Conservation (phyloP, 441 rosid genomes). For the Arabidopsis lyrata region DNA sequence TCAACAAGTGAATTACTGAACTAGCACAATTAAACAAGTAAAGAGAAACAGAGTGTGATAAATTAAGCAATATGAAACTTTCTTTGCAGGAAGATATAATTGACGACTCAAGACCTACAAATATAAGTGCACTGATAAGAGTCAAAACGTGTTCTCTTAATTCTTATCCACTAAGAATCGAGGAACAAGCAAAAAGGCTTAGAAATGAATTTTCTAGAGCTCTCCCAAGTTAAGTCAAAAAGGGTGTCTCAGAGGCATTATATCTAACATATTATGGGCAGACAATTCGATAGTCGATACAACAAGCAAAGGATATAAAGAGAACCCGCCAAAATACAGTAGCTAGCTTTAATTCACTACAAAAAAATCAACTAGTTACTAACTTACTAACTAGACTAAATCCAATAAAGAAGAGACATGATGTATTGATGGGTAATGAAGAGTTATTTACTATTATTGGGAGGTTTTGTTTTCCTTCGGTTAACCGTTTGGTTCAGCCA, state of each 20-base stretch:
- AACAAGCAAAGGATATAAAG: background rate
- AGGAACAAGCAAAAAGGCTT: background rate
- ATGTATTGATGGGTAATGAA: too few species aligned
- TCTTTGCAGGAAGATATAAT: slow-evolving; percentile 86
- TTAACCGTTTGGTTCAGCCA: too few species aligned
- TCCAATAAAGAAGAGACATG: too few species aligned
- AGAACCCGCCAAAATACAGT: background rate
- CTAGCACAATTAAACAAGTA: background rate
- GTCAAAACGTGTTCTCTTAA: slow-evolving; percentile 9
- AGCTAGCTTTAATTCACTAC: background rate
- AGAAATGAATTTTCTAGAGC: background rate
- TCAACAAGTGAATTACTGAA: slow-evolving; percentile 12
- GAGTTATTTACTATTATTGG: too few species aligned
- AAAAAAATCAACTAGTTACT: too few species aligned
- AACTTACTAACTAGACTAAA: too few species aligned
- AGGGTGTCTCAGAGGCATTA: slow-evolving; percentile 33
- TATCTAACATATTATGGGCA: slow-evolving; percentile 37
- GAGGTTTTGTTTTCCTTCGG: too few species aligned
- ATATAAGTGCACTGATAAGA: slow-evolving; percentile 33
- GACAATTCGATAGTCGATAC: background rate
- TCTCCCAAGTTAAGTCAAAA: background rate
- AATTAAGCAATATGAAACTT: slow-evolving; percentile 21
- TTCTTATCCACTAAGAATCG: background rate
- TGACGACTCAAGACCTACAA: slow-evolving; percentile 91
- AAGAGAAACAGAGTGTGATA: too few species aligned